Conservation (phyloP, 2,329 filamentous ascomycete species). For the Botryotinia calthae region DNA sequence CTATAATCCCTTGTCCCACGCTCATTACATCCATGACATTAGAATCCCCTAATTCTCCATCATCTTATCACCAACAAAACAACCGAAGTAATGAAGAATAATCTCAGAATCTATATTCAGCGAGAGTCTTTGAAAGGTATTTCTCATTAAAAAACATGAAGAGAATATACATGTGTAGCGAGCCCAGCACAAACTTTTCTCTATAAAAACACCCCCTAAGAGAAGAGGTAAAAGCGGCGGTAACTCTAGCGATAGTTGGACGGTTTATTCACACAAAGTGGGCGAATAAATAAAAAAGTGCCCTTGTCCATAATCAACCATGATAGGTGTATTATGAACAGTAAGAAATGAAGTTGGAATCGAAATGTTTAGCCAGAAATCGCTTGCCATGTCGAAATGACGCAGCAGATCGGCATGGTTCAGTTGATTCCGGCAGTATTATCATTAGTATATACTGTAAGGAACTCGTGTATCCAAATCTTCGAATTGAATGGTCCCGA, state of each 20-base stretch:
- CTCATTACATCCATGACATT: slow-evolving; percentile 16
- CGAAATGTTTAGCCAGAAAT: slow-evolving; percentile 19
- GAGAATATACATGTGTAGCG: slow-evolving; percentile 31
- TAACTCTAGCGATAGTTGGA: slow-evolving; percentile 39
- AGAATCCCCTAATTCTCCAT: background rate
- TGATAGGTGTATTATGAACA: slow-evolving; percentile 14
- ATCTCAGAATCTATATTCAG: slow-evolving; percentile 29
- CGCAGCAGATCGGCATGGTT: slow-evolving; percentile 12
- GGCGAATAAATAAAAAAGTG: slow-evolving; percentile 15
- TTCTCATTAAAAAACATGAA: slow-evolving; percentile 16
- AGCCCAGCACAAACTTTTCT: slow-evolving; percentile 34
- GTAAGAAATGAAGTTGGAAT: slow-evolving; percentile 26
- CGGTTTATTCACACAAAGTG: slow-evolving; percentile 27
- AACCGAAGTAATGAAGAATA: background rate
- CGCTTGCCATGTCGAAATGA: slow-evolving; percentile 16
- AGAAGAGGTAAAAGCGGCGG: slow-evolving; percentile 30
- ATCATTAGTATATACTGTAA: slow-evolving; percentile 34
- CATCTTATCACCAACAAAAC: background rate
- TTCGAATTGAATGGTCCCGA: slow-evolving; percentile 24
- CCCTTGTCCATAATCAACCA: slow-evolving; percentile 4
- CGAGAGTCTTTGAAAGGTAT: slow-evolving; percentile 26
- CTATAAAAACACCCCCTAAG: slow-evolving; percentile 22
- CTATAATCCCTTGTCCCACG: slow-evolving; percentile 2
- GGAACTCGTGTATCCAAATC: slow-evolving; percentile 21
- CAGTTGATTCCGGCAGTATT: slow-evolving; percentile 26